Evolutionary conservation across 83 land plant genomes (phyloP), one percentile per base, ranked within the genome.

Genomic region (Picea mariana): DNA sequence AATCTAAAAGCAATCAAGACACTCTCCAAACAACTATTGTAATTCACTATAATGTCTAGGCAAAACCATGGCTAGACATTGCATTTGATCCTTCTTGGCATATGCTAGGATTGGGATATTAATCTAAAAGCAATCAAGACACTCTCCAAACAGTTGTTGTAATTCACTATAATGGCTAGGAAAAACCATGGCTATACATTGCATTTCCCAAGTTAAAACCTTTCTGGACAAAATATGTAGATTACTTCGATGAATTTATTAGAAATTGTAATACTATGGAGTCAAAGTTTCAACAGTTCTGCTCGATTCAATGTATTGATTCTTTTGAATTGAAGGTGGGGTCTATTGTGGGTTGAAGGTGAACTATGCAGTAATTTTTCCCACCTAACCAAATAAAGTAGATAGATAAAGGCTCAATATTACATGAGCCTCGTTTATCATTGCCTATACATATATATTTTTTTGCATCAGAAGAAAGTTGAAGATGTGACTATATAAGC

Each of bases 51-150:
- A 95, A 90, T 67, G 99, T 96, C 67, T 96, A 94, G 75, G 93
- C 93, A 55, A 97, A 97, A 83, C 98, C 99, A 62, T 97, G 99
- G 98, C 91, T 97, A 40, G 96, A 93, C 61, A 93, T 95, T 62
- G 92, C 88, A 7, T 87, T 80, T 69, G 88, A 92, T 80, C 87
- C 94, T 4, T 86, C 82, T 75, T 95, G 96, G 96, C 96, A 93
- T 65, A 67, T 92, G 87, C 79, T 92, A 65, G 98, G 96, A 4
- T 76, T 97, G 78, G 98, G 98, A 11, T 84, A 93, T 71, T 80
- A 80, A 59, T 44, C 84, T 61, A 80, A 90, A 34, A 79, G 81
- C 69, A 81, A 83, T 58, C 67, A 66, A 31, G 86, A 86, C 3
- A 78, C 31, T 24, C 65, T 92, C 26, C 79, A 87, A 73, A 72